A percentile compares a stretch with the other conserved stretches of the same genome.
Evolutionary conservation across 1,139 yeast species (phyloP).

Genomic region (Lodderomyces parapsilosis): DNA sequence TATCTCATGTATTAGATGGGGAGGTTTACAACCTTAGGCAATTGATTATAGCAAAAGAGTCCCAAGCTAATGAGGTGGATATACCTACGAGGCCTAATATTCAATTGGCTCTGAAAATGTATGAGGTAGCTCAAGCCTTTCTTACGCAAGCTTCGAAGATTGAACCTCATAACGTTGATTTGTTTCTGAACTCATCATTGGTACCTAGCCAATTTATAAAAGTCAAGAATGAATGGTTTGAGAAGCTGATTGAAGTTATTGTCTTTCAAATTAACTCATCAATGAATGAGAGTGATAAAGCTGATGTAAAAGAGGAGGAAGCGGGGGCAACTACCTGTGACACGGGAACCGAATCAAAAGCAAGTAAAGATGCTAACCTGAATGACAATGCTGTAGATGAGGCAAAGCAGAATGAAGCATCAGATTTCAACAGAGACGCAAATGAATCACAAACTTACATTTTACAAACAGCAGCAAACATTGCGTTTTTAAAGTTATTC

Average conservation of each 20-base stretch:
- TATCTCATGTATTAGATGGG: background rate
- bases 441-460: conserved; percentile 2
- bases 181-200: background rate
- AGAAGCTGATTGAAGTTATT: background rate
- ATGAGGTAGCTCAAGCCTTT: background rate
- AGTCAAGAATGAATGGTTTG: background rate
- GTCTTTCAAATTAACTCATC: background rate
- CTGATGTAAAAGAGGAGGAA: background rate
- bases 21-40: background rate
- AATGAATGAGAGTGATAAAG: background rate
- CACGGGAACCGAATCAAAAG: no score
- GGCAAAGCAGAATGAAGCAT: conserved; percentile 3
- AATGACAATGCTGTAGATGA: background rate
- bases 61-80: background rate
- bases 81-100: conserved; percentile 4
- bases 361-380: no score
- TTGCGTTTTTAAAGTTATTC: conserved; percentile 26
- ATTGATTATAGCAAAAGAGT: background rate
- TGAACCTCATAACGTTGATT: background rate
- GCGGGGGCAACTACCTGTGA: no score
- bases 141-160: background rate
- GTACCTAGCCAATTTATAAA: background rate
- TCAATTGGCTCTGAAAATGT: background rate
- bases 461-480: conserved; percentile 22
- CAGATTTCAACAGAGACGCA: background rate